Percentiles rank a stretch among this genome's conserved stretches.
phyloP scores from a whole-genome alignment of 768 basidiomycete genomes.

The Rhizopogon sp. region DNA sequence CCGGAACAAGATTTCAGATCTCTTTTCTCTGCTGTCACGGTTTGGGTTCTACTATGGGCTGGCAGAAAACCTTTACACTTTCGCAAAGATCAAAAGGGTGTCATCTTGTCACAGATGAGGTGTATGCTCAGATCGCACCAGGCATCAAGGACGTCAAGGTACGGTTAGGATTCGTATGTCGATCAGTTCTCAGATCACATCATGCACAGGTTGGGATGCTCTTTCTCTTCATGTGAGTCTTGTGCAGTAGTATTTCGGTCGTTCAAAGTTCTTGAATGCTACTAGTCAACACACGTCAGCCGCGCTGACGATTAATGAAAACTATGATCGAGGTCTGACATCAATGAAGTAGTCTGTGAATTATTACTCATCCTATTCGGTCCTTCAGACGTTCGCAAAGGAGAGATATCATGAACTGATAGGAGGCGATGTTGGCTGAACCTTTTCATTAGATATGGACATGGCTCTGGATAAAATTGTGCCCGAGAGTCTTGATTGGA shows the following conservation, averaged over 20 bases:
- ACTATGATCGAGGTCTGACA: constrained; percentile 68
- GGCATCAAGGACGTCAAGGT: constrained; percentile 69
- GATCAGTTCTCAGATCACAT: background rate
- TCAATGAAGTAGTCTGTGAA: background rate
- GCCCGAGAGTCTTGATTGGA: constrained; percentile 78
- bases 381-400: constrained; percentile 38
- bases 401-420: constrained; percentile 16
- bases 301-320: constrained; percentile 84
- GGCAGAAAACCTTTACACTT: constrained; percentile 83
- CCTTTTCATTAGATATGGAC: constrained; percentile 71
- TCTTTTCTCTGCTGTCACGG: too few species aligned
- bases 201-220: constrained; percentile 73
- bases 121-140: constrained; percentile 59
- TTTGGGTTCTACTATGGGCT: constrained; percentile 54
- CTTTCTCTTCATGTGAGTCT: constrained; percentile 77
- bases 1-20: too few species aligned
- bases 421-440: constrained; percentile 25
- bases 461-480: constrained; percentile 90
- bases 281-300: constrained; percentile 74
- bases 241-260: background rate
- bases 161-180: constrained; percentile 7
- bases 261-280: constrained; percentile 14
- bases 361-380: background rate
- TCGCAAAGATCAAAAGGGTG: constrained; percentile 55
- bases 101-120: constrained; percentile 79